These are phyloP conservation scores for Lagerstroemia speciosa DNA, from an alignment of 345 rosid species.

Conservation along the genomic window DNA sequence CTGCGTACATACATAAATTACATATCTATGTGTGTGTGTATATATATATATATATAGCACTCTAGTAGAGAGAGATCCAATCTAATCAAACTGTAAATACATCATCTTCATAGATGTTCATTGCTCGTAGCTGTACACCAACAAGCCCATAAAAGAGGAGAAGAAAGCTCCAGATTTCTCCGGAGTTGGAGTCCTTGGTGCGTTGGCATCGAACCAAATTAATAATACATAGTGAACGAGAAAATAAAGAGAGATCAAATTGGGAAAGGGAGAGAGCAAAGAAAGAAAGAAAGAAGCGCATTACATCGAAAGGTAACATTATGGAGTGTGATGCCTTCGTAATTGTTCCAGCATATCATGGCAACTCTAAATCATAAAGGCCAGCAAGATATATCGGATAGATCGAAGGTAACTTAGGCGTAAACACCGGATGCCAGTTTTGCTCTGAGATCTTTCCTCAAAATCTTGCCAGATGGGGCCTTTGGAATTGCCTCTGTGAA, in stretches of 20 bases:
- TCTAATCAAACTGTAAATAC: not conserved
- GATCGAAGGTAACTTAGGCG: slow-evolving; percentile 1
- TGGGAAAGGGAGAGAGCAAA: not conserved
- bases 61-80: not conserved
- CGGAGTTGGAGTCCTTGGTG: not conserved
- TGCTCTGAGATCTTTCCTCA: slow-evolving; percentile 69
- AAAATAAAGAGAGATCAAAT: not conserved
- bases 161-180: not conserved
- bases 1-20: no score
- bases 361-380: not conserved
- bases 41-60: no score
- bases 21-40: no score
- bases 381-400: not conserved
- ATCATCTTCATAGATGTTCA: not conserved
- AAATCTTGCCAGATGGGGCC: slow-evolving; percentile 76
- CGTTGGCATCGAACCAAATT: not conserved
- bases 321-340: not conserved
- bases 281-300: not conserved
- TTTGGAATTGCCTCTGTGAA: slow-evolving; percentile 66
- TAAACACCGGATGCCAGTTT: slow-evolving; percentile 31
- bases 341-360: not conserved
- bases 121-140: not conserved
- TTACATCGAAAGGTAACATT: not conserved
- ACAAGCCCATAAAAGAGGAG: not conserved
- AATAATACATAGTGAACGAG: not conserved